Percentiles rank a stretch among this genome's conserved stretches.
Evolutionary conservation across 768 basidiomycete species (phyloP).

Genomic region (Termitomyces sp.): DNA sequence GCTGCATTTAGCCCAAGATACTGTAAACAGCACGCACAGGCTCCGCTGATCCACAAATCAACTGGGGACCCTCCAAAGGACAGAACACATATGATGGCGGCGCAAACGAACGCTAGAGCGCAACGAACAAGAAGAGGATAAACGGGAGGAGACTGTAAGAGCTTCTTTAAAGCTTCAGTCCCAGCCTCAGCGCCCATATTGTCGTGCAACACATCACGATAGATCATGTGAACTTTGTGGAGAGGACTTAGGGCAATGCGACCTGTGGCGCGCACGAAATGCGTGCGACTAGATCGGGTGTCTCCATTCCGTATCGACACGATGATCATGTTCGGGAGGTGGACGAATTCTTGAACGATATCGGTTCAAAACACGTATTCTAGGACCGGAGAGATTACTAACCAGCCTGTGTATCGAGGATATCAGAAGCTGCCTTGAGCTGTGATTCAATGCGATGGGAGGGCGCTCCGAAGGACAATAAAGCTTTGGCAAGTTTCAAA

Average conservation of each 20-base stretch:
- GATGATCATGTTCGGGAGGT: conserved; percentile 75
- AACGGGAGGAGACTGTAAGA: conserved; percentile 62
- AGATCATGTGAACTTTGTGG: conserved; percentile 79
- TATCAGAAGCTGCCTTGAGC: conserved; percentile 71
- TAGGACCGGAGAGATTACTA: conserved; percentile 3
- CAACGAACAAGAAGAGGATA: conserved; percentile 70
- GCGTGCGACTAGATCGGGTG: conserved; percentile 66
- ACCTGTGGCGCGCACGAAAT: conserved; percentile 81
- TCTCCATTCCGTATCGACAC: conserved; percentile 79
- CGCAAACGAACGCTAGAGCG: conserved; percentile 70
- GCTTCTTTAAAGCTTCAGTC: conserved; percentile 56
- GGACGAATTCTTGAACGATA: conserved; percentile 62
- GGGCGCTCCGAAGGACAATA: conserved; percentile 92
- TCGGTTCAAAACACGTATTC: neutral
- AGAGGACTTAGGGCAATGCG: conserved; percentile 80
- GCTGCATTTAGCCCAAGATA: conserved; percentile 82
- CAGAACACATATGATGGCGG: conserved; percentile 77
- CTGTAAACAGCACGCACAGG: conserved; percentile 65
- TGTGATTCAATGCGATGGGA: conserved; percentile 92
- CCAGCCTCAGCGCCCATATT: conserved; percentile 72
- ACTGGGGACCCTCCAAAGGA: conserved; percentile 79
- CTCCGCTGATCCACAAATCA: conserved; percentile 81
- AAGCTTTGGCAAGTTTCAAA: conserved; percentile 79
- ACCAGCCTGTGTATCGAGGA: conserved; percentile 74
- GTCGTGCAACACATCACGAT: conserved; percentile 85